Evolutionary conservation across 2,329 filamentous ascomycete genomes (phyloP).

Genomic region (Leptographium flavum): DNA sequence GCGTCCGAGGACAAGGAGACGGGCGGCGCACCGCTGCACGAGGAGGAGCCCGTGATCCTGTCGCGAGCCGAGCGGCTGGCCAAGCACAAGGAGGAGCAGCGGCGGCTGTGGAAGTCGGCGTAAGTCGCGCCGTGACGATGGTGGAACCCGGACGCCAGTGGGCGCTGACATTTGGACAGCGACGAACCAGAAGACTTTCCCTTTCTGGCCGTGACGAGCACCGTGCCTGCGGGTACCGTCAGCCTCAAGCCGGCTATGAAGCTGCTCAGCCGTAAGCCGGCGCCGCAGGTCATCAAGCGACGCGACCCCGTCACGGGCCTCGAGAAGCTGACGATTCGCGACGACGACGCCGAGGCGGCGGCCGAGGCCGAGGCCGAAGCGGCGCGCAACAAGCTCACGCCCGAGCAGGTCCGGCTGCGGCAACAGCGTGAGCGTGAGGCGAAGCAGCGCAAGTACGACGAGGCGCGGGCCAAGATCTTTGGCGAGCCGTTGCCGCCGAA

Average conservation of each 20-base stretch:
- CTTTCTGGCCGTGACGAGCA: slow-evolving; percentile 34
- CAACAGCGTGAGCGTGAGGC: slow-evolving; percentile 72
- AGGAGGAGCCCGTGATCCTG: slow-evolving; percentile 27
- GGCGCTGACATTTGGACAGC: too few relatives aligned
- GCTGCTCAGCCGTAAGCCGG: slow-evolving; percentile 71
- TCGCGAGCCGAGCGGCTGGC: slow-evolving; percentile 66
- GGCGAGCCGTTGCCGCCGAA: slow-evolving; percentile 34
- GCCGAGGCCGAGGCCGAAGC: slow-evolving; percentile 56
- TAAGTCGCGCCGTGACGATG: slow-evolving; percentile 26
- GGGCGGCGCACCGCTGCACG: not conserved
- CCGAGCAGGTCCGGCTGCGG: slow-evolving; percentile 64
- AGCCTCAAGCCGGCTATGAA: slow-evolving; percentile 72
- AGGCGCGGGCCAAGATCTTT: slow-evolving; percentile 77
- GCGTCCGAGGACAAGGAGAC: slow-evolving; percentile 13
- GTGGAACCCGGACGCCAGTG: not conserved
- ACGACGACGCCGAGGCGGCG: slow-evolving; percentile 51
- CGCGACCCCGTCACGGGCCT: slow-evolving; percentile 38
- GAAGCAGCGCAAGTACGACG: slow-evolving; percentile 81
- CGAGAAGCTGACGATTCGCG: slow-evolving; percentile 26
- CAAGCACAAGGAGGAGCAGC: slow-evolving; percentile 70
- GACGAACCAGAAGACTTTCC: slow-evolving; percentile 63
- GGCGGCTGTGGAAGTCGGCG: slow-evolving; percentile 81
- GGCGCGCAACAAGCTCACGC: slow-evolving; percentile 48
- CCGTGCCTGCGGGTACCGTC: slow-evolving; percentile 43
- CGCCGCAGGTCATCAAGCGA: slow-evolving; percentile 41